Conservation (phyloP, 805 yeast genomes). For the Candida montana region DNA sequence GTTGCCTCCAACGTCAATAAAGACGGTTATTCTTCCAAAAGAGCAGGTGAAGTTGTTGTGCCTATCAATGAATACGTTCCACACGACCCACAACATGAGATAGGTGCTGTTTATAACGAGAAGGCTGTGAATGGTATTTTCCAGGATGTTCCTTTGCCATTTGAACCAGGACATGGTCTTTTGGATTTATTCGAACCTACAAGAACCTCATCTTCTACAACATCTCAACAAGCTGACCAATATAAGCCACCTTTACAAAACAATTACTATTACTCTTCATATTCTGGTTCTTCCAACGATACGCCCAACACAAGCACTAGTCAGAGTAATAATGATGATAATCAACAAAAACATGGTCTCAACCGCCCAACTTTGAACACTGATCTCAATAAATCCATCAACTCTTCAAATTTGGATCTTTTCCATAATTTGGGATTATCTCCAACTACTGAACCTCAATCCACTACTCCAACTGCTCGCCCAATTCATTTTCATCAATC, state of each 20-base stretch:
- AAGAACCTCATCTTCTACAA: neutral
- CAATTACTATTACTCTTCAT: slow-evolving; percentile 3
- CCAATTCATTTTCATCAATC: neutral
- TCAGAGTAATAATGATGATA: neutral
- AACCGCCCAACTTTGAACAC: neutral
- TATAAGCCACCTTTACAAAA: neutral
- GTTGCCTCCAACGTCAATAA: neutral
- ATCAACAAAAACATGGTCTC: neutral
- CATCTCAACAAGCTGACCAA: neutral
- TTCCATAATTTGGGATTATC: slow-evolving; percentile 8
- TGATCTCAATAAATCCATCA: neutral
- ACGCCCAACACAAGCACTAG: too few relatives aligned
- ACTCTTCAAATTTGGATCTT: slow-evolving; percentile 2
- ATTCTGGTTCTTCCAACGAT: neutral
- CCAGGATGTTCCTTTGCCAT: slow-evolving; percentile 30
- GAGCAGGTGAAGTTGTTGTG: slow-evolving; percentile 34
- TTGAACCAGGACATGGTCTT: slow-evolving; percentile 33
- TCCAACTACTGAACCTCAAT: slow-evolving; percentile 8
- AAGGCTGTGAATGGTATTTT: slow-evolving; percentile 21
- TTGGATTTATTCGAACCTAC: slow-evolving; percentile 31
- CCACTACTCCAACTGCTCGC: slow-evolving; percentile 4
- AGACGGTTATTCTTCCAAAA: slow-evolving; percentile 5
- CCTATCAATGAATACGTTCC: slow-evolving; percentile 35
- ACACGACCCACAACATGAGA: slow-evolving; percentile 23
- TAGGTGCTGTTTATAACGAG: slow-evolving; percentile 25